Conservation (phyloP, 2,329 filamentous ascomycete species). For the Claviceps arundinis region DNA sequence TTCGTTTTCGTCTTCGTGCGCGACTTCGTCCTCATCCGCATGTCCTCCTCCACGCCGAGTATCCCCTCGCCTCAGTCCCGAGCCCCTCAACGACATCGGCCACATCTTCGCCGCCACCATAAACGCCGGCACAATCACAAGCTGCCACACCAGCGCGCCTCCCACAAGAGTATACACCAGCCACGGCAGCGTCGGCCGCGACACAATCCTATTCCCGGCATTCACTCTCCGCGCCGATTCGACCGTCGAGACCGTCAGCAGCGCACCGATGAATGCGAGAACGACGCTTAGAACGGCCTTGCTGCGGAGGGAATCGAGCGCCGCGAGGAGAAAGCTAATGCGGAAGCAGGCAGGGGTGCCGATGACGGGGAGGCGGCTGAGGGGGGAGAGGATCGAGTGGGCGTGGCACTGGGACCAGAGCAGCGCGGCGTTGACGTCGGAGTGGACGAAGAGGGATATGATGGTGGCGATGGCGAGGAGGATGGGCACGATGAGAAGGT, state of each 20-base stretch:
- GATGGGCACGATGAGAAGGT: slow-evolving; percentile 35
- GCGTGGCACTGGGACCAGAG: slow-evolving; percentile 42
- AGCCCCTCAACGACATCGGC: neutral
- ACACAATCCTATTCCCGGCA: slow-evolving; percentile 20
- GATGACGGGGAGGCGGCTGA: slow-evolving; percentile 31
- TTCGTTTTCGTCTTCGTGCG: neutral
- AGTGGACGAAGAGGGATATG: slow-evolving; percentile 28
- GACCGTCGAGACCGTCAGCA: slow-evolving; percentile 35
- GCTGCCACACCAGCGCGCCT: slow-evolving; percentile 37
- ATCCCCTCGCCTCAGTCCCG: too few species aligned
- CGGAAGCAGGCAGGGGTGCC: slow-evolving; percentile 36
- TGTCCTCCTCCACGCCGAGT: too few species aligned
- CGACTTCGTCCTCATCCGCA: neutral
- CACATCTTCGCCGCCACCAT: slow-evolving; percentile 28
- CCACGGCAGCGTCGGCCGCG: slow-evolving; percentile 28
- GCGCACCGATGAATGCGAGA: slow-evolving; percentile 30
- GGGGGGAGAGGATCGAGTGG: slow-evolving; percentile 27
- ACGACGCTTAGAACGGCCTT: slow-evolving; percentile 27
- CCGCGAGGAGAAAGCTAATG: slow-evolving; percentile 34
- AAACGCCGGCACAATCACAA: slow-evolving; percentile 37
- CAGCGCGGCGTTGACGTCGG: slow-evolving; percentile 36
- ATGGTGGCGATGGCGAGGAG: slow-evolving; percentile 31
- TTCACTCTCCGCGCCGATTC: slow-evolving; percentile 34
- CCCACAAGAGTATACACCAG: slow-evolving; percentile 35
- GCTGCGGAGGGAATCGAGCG: slow-evolving; percentile 27